These are phyloP conservation scores for Phytophthora chlamydospora DNA, from an alignment of 352 stramenopile genomes.

Conservation along the genomic window DNA sequence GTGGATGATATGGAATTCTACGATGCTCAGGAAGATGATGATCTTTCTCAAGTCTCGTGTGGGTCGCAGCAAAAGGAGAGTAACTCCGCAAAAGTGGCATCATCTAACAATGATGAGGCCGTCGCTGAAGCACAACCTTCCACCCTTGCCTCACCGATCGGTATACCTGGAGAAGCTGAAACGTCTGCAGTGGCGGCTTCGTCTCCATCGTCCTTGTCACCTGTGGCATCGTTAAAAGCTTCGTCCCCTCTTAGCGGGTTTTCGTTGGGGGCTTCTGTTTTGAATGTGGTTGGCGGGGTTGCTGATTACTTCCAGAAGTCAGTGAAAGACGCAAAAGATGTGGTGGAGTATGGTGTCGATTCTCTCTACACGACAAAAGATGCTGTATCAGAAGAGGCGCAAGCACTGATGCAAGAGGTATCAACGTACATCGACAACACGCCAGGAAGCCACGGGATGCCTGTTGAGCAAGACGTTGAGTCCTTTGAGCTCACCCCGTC, in stretches of 20 bases:
- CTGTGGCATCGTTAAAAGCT: conserved; percentile 17
- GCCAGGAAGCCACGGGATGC: conserved; percentile 6
- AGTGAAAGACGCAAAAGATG: conserved; percentile 78
- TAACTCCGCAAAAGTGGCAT: background rate
- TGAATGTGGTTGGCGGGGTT: conserved; percentile 71
- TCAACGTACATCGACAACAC: conserved; percentile 57
- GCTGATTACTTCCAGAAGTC: conserved; percentile 76
- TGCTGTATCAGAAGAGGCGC: conserved; percentile 66
- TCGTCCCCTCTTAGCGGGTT: conserved; percentile 50
- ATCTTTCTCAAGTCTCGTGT: conserved; percentile 5
- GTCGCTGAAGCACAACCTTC: background rate
- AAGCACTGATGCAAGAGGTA: conserved; percentile 67
- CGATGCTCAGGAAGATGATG: conserved; percentile 33
- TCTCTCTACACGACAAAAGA: conserved; percentile 78
- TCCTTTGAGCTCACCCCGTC: conserved; percentile 30
- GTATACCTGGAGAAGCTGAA: conserved; percentile 14
- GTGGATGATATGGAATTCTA: conserved; percentile 49
- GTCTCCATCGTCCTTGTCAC: conserved; percentile 23
- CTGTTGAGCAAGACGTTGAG: conserved; percentile 8
- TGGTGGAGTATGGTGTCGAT: conserved; percentile 73
- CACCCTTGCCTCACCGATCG: conserved; percentile 9
- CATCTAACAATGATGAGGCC: conserved; percentile 1
- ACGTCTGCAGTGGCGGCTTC: background rate
- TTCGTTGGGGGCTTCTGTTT: conserved; percentile 63
- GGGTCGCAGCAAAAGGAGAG: conserved; percentile 9